Evolutionary conservation across 257 asterid species (phyloP).

Genomic region (Lavandula angustifolia): DNA sequence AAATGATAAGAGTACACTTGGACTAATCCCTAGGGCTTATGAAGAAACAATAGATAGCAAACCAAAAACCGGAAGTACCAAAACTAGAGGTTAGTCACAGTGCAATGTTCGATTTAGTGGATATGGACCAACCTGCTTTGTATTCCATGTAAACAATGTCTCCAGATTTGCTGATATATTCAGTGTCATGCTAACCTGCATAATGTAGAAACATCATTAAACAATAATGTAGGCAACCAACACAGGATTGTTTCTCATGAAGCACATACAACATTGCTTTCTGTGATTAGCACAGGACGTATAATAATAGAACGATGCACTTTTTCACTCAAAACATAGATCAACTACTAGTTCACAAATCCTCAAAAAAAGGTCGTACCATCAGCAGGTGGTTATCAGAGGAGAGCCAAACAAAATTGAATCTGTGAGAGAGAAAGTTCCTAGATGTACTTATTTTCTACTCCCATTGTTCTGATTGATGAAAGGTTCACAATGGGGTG

Average conservation of each 20-base stretch:
- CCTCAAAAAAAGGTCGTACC: neutral
- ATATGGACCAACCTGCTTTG: slow-evolving; percentile 63
- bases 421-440: slow-evolving; percentile 3
- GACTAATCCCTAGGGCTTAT: neutral
- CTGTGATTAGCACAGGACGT: neutral
- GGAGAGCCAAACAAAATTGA: slow-evolving; percentile 8
- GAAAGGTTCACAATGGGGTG: neutral
- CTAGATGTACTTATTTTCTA: neutral
- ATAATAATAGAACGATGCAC: neutral
- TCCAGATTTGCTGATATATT: slow-evolving; percentile 63
- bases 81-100: slow-evolving; percentile 7
- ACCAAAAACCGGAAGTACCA: slow-evolving; percentile 23
- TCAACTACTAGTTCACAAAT: slow-evolving; percentile 3
- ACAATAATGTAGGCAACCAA: slow-evolving; percentile 21
- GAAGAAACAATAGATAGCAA: slow-evolving; percentile 16
- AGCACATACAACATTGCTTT: slow-evolving; percentile 4
- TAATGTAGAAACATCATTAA: slow-evolving; percentile 22
- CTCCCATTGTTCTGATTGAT: slow-evolving; percentile 4
- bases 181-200: slow-evolving; percentile 78
- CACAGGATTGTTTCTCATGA: slow-evolving; percentile 21
- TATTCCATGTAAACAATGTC: slow-evolving; percentile 74
- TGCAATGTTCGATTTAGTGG: slow-evolving; percentile 14
- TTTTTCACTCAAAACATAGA: slow-evolving; percentile 8
- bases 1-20: neutral
- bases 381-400: neutral